Evolutionary conservation across 2,329 filamentous ascomycete species (phyloP), one percentile per base, ranked within the genome.

Genomic region (Magnaporthiopsis poae): DNA sequence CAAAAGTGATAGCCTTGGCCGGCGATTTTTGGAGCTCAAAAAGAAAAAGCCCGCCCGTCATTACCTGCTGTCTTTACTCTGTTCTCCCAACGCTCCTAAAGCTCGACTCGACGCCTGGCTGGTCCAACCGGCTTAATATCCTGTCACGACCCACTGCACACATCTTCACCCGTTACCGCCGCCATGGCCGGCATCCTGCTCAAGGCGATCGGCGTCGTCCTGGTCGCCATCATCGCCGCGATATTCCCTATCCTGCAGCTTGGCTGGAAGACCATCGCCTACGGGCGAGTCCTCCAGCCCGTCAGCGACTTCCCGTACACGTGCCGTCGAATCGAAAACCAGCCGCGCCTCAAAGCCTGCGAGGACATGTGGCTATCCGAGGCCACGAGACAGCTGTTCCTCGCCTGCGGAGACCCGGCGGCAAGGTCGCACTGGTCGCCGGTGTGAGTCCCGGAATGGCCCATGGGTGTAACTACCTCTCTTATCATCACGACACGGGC

Each of bases 331-430:
- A 71, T 75, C 18, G 62, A 71, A 21, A 66, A 75, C 60, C 67
- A 74, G 64, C 67, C 69, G n/a, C 67, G 66, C 27, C 67, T 75
- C 29, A 70, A 73, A 60, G 71, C 71, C 3, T 76, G 73, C 69
- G 74, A 75, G 69, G 74, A 76, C 60, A 74, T 75, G 73, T 75
- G 72, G 73, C 64, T 75, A 1, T 74, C 72, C 18, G 72, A 74
- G 64, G 36, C 68, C 27, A 74, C 72, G n/a, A 69, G 74, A 15
- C 70, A 72, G 61, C 67, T 75, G 12, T 76, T 74, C 64, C 71
- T 75, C 7, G 73, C 73, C 11, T 76, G 74, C 68, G 73, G 73
- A 0, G 71, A 74, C 11, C 35, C 70, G 2, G 39, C 67, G 8
- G 62, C 64, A 0, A 67, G 73, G 21, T 36, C 21, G n/a, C 67